Evolutionary conservation across 208 protist species (phyloP).

Genomic region (Zelonia costaricensis): DNA sequence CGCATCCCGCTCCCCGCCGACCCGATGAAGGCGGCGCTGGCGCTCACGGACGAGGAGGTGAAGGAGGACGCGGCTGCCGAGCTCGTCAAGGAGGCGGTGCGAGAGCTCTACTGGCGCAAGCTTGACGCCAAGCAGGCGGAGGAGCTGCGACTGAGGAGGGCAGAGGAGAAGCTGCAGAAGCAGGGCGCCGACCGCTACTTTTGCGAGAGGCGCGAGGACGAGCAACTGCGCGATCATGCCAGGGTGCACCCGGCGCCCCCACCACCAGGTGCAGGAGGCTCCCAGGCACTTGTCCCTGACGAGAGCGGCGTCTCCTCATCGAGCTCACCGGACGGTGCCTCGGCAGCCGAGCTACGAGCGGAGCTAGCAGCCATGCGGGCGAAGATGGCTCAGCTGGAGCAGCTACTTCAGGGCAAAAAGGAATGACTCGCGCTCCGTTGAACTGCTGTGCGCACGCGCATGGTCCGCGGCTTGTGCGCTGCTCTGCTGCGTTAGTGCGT

Average conservation of each 20-base stretch:
- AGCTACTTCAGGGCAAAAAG: conserved; percentile 33
- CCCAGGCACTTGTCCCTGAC: too few species aligned
- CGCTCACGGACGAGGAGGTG: conserved; percentile 70
- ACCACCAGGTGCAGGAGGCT: not conserved
- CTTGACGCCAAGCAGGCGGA: conserved; percentile 59
- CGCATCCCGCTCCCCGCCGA: conserved; percentile 71
- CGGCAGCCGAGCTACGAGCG: conserved; percentile 25
- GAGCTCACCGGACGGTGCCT: not conserved
- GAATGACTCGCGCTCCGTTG: not conserved
- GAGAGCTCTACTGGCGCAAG: conserved; percentile 73
- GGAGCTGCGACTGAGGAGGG: conserved; percentile 64
- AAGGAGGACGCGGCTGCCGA: conserved; percentile 62
- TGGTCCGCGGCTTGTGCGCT: too few species aligned
- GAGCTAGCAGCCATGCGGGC: conserved; percentile 57
- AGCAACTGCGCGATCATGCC: conserved; percentile 3
- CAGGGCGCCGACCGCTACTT: conserved; percentile 29
- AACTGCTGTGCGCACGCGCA: not conserved
- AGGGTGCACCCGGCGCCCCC: not conserved
- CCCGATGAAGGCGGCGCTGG: conserved; percentile 81
- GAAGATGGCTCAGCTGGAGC: conserved; percentile 58
- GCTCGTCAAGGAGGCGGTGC: conserved; percentile 75
- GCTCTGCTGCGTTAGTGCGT: too few species aligned
- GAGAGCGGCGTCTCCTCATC: too few species aligned
- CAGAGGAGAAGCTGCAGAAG: conserved; percentile 41
- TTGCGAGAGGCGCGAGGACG: conserved; percentile 13